Percentiles rank a stretch among this genome's conserved stretches.
These are phyloP conservation scores for Ephemerocybe angulata DNA, from an alignment of 768 basidiomycete species.

Conservation along the genomic window DNA sequence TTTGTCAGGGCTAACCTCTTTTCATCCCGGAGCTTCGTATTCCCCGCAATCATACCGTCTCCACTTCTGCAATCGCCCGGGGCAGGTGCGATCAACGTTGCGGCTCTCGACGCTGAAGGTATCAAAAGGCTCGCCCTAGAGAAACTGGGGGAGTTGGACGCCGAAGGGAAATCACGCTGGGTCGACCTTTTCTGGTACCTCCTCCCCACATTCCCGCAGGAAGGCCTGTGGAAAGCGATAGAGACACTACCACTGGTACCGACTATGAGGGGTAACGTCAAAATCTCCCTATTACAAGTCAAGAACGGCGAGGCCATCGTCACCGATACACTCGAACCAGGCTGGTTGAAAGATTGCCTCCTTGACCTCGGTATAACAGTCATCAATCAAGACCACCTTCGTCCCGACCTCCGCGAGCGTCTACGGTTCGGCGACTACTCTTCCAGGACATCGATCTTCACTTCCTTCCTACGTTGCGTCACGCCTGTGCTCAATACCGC, in stretches of 20 bases:
- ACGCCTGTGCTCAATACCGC: not conserved
- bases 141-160: not conserved
- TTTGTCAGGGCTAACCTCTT: not conserved
- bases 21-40: not conserved
- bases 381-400: conserved; percentile 13
- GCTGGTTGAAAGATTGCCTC: conserved; percentile 28
- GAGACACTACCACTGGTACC: conserved; percentile 31
- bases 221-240: conserved; percentile 14
- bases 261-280: conserved; percentile 20
- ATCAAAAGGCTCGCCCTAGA: not conserved
- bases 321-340: conserved; percentile 8
- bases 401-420: conserved; percentile 7
- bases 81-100: not conserved
- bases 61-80: not conserved
- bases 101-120: not conserved
- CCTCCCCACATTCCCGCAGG: conserved; percentile 9
- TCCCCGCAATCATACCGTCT: not conserved
- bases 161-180: conserved; percentile 17
- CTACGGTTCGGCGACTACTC: not conserved
- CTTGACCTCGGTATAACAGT: conserved; percentile 8
- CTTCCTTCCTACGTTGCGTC: not conserved
- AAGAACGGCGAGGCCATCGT: conserved; percentile 22
- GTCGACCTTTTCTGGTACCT: conserved; percentile 31
- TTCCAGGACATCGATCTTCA: not conserved
- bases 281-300: conserved; percentile 30